Base-by-base conservation (phyloP, 1,284 basidiomycete species). In the Afroboletus lepidellus region DNA sequence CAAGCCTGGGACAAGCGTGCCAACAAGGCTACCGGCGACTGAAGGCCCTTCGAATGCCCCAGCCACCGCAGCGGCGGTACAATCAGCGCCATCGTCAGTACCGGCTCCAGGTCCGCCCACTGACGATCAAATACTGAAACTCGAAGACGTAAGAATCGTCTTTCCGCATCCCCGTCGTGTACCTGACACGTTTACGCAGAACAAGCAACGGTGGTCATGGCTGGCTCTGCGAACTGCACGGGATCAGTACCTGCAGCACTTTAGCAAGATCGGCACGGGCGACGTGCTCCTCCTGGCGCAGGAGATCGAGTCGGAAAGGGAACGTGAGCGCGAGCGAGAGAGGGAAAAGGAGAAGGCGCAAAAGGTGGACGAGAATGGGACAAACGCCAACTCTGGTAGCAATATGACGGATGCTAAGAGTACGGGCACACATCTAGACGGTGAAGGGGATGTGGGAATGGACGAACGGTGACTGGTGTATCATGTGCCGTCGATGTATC, bases 221-320 rank as follows among this genome's bases (percentile, higher is more conserved):
- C 75, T 90, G n/a, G 84, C 84, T n/a, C 77, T 90, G 54, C 84
- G 87, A 27, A 79, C 80, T 47, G 81, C 84, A 53, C 84, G 87
- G 33, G 87, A 89, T 59, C 78, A 80, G 56, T 73, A 89, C 66
- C 65, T 88, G 43, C 80, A 83, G 58, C 81, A 85, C 60, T 88
- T 90, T 56, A 80, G 82, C n/a, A 86, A 81, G 71, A 87, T 89
- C 57, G 86, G 84, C n/a, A 82, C 80, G n/a, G 87, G 87, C 9
- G 87, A 90, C 57, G 74, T 90, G 52, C 72, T 78, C 41, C 63
- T 76, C n/a, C 77, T 90, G 34, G 75, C 74, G 13, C 75, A 81
- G 47, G 86, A 85, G 68, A 88, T 90, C 46, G 87, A 90, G 53
- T 77, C 77, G 49, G 84, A 82, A 58, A 77, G 74, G 54, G 72